Evolutionary conservation across 169 alveolate genomes (phyloP).

Genomic region (Perkinsus marinus): DNA sequence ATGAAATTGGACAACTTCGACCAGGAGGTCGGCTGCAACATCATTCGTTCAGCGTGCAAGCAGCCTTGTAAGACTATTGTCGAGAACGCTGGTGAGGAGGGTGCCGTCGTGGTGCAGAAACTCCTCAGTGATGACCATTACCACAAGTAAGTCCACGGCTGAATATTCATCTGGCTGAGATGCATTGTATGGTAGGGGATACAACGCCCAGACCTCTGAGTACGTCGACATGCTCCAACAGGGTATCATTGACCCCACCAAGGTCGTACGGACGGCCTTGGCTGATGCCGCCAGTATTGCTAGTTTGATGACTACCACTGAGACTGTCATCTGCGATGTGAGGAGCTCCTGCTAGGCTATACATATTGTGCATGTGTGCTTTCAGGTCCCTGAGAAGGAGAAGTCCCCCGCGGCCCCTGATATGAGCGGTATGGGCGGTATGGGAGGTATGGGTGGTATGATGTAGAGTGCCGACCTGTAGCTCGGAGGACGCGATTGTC

Average conservation of each 20-base stretch:
- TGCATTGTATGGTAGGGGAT: conserved; percentile 50
- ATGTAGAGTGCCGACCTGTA: not conserved
- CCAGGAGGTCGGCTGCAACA: conserved; percentile 86
- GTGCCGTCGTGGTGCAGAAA: conserved; percentile 87
- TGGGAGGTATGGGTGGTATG: not conserved
- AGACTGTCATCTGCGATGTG: conserved; percentile 79
- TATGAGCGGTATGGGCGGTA: not conserved
- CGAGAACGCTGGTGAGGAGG: conserved; percentile 97
- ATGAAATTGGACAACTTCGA: conserved; percentile 68
- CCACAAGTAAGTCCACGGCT: not conserved
- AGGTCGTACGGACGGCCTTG: conserved; percentile 94
- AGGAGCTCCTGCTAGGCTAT: not conserved
- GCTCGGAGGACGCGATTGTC: not conserved
- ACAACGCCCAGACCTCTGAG: conserved; percentile 86
- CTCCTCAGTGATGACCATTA: conserved; percentile 61
- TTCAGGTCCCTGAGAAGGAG: not conserved
- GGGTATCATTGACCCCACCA: conserved; percentile 97
- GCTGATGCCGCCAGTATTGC: conserved; percentile 97
- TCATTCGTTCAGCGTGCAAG: conserved; percentile 84
- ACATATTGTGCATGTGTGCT: not conserved
- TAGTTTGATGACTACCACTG: conserved; percentile 92
- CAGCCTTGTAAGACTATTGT: conserved; percentile 91
- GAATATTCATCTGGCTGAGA: not conserved
- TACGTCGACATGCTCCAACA: conserved; percentile 77
- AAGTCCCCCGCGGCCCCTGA: not conserved